phyloP scores from a whole-genome alignment of 495 filamentous ascomycete species.

The Talaromyces wortmannii region DNA sequence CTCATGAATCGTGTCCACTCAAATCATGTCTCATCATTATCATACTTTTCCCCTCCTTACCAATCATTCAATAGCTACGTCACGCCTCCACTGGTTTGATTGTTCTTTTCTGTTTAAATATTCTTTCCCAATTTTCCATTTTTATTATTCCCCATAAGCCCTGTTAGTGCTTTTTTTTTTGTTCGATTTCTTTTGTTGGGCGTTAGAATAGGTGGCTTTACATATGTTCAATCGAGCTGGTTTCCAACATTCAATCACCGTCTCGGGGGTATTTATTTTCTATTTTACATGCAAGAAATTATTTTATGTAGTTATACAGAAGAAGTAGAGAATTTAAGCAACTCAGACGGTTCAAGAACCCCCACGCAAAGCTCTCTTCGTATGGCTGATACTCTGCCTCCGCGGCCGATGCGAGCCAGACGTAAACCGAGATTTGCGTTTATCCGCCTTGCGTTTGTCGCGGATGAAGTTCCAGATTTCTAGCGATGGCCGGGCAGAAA shows the following conservation, averaged over 20 bases:
- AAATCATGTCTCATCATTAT: not conserved
- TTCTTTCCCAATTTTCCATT: not conserved
- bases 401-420: conserved; percentile 7
- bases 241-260: too few species aligned
- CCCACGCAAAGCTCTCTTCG: conserved; percentile 12
- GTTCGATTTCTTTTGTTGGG: not conserved
- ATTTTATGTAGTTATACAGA: not conserved
- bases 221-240: not conserved
- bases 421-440: conserved; percentile 14
- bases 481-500: conserved; percentile 64
- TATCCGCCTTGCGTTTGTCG: conserved; percentile 26
- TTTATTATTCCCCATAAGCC: not conserved
- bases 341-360: not conserved
- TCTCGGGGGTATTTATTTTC: not conserved
- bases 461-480: conserved; percentile 55
- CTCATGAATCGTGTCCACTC: too few species aligned
- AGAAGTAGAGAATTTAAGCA: not conserved
- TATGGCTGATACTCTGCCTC: conserved; percentile 17
- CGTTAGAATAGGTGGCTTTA: not conserved
- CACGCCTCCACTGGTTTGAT: not conserved
- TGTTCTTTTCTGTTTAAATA: not conserved
- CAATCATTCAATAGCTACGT: not conserved
- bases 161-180: not conserved
- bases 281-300: not conserved
- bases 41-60: not conserved